Conservation (phyloP, 2,329 filamentous ascomycete species). For the Cercospora zeina region DNA sequence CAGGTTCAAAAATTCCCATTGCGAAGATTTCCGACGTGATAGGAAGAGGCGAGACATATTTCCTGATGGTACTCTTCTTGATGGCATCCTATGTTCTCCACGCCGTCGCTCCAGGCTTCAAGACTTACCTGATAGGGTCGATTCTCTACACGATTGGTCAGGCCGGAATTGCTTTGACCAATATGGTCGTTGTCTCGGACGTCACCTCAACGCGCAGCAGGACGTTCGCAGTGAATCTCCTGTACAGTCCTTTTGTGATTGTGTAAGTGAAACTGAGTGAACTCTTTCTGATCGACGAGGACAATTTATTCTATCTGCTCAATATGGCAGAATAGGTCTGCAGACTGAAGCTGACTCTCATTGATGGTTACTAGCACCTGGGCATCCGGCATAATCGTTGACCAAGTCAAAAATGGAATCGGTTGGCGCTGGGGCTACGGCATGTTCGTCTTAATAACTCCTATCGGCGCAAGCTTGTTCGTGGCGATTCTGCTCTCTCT, state of each 20-base stretch:
- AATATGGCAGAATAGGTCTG: background rate
- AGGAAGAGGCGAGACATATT: slow-evolving; percentile 45
- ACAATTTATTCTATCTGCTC: background rate
- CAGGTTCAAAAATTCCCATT: slow-evolving; percentile 46
- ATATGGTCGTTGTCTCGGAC: slow-evolving; percentile 48
- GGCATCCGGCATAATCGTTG: slow-evolving; percentile 46
- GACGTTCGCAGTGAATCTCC: slow-evolving; percentile 44
- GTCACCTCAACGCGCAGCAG: slow-evolving; percentile 46
- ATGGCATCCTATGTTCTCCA: slow-evolving; percentile 45
- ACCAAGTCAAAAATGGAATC: slow-evolving; percentile 44
- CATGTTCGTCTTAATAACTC: slow-evolving; percentile 49
- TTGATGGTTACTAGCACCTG: slow-evolving; percentile 35
- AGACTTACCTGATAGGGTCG: slow-evolving; percentile 43
- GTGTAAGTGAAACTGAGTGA: slow-evolving; percentile 18
- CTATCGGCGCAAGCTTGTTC: slow-evolving; percentile 42
- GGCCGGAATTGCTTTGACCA: slow-evolving; percentile 46
- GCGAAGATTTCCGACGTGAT: slow-evolving; percentile 49
- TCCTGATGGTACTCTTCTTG: slow-evolving; percentile 41
- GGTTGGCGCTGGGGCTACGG: slow-evolving; percentile 51
- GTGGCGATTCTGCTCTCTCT: slow-evolving; percentile 44
- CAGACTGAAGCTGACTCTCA: slow-evolving; percentile 11
- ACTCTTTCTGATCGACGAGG: background rate
- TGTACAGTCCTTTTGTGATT: slow-evolving; percentile 46
- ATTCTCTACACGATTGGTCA: slow-evolving; percentile 44
- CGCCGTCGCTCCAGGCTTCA: slow-evolving; percentile 42